phyloP scores from a whole-genome alignment of 208 protist species.

The Leishmania gerbilli region DNA sequence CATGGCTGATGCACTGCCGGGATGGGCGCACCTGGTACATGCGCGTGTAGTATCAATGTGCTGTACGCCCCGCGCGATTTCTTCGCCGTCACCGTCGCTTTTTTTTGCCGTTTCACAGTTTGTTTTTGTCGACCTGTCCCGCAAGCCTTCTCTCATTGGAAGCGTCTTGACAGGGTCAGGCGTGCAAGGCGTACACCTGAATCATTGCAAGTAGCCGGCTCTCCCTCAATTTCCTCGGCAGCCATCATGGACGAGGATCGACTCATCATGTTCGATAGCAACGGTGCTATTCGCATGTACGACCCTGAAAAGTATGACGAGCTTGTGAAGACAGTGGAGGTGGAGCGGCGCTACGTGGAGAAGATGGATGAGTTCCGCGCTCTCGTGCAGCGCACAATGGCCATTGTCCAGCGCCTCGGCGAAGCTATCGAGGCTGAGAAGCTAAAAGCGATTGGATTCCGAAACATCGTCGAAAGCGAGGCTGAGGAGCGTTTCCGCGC shows the following conservation, averaged over 20 bases:
- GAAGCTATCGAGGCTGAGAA: slow-evolving; percentile 87
- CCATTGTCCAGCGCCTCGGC: slow-evolving; percentile 74
- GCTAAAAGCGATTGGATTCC: slow-evolving; percentile 82
- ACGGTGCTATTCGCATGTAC: slow-evolving; percentile 90
- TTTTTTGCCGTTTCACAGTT: background rate
- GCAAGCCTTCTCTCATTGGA: background rate
- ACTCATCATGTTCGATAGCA: slow-evolving; percentile 90
- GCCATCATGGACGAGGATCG: slow-evolving; percentile 79
- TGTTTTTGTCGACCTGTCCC: background rate
- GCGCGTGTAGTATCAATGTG: background rate
- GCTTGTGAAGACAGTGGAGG: slow-evolving; percentile 73
- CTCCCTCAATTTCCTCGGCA: background rate
- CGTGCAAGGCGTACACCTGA: background rate
- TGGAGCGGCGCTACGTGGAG: slow-evolving; percentile 66
- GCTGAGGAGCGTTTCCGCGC: slow-evolving; percentile 77
- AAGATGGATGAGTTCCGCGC: slow-evolving; percentile 89
- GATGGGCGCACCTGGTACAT: background rate
- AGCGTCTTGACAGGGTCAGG: background rate
- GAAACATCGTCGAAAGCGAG: slow-evolving; percentile 91
- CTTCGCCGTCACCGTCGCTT: background rate
- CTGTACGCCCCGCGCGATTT: background rate
- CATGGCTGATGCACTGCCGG: background rate
- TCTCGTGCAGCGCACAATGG: slow-evolving; percentile 83
- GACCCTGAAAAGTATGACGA: slow-evolving; percentile 91
- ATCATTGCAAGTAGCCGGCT: background rate